Conservation (phyloP, 805 yeast genomes). For the Candida lessepsii region DNA sequence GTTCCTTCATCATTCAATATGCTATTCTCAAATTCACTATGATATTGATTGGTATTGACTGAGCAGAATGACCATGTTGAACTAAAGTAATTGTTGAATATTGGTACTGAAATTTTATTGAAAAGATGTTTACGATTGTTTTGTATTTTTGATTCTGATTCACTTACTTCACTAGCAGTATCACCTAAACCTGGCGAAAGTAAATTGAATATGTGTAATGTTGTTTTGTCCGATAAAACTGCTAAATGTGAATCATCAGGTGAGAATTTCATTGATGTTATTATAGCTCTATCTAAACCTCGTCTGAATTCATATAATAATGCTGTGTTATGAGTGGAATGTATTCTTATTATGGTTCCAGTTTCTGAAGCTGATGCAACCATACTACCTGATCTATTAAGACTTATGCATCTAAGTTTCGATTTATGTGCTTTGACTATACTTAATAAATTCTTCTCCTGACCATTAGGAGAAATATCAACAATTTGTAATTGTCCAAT, state of each 20-base stretch:
- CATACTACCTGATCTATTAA: constrained; percentile 62
- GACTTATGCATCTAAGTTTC: constrained; percentile 57
- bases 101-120: constrained; percentile 57
- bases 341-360: constrained; percentile 78
- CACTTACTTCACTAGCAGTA: constrained; percentile 9
- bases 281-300: constrained; percentile 81
- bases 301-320: constrained; percentile 82
- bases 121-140: constrained; percentile 64
- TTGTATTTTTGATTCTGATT: constrained; percentile 17
- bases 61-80: constrained; percentile 89
- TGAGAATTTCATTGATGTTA: constrained; percentile 82
- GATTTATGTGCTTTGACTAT: constrained; percentile 78
- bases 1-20: constrained; percentile 30
- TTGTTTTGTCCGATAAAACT: constrained; percentile 82
- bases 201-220: constrained; percentile 80
- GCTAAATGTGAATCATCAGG: constrained; percentile 76
- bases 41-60: constrained; percentile 49
- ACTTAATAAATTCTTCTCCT: constrained; percentile 60
- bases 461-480: constrained; percentile 65
- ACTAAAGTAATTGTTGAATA: constrained; percentile 62
- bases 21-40: constrained; percentile 18
- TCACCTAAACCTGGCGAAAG: constrained; percentile 5
- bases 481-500: constrained; percentile 80
- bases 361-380: constrained; percentile 79
- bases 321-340: constrained; percentile 65